Evolutionary conservation across 2,329 filamentous ascomycete species (phyloP).

Genomic region (Colletotrichum phormii): DNA sequence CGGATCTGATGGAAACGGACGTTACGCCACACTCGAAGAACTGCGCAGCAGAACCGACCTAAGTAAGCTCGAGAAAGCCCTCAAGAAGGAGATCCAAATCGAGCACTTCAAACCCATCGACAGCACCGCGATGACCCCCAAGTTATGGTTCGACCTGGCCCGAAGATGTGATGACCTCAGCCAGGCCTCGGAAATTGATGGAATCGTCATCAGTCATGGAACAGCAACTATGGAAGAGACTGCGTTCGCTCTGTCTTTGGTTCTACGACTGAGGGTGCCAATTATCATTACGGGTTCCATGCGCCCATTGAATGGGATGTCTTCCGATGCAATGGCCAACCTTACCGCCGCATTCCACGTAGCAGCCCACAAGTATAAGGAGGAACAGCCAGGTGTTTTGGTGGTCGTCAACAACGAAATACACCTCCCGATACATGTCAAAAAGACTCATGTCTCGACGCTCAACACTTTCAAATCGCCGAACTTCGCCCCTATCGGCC

Average conservation of each 20-base stretch:
- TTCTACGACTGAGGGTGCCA: not conserved
- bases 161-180: not conserved
- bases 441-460: constrained; percentile 17
- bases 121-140: constrained; percentile 12
- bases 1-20: too few species aligned
- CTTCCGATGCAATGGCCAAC: constrained; percentile 24
- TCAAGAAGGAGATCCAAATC: constrained; percentile 1
- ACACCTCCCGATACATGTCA: constrained; percentile 3
- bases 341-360: constrained; percentile 18
- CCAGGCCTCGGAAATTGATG: not conserved
- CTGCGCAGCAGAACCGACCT: too few species aligned
- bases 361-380: not conserved
- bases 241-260: constrained; percentile 10
- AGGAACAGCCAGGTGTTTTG: not conserved
- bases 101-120: constrained; percentile 8
- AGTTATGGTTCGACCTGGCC: constrained; percentile 4
- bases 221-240: constrained; percentile 28
- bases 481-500: not conserved
- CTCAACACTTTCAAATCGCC: constrained; percentile 19
- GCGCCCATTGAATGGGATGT: constrained; percentile 9
- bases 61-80: not conserved
- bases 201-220: constrained; percentile 22
- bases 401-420: constrained; percentile 22
- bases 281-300: constrained; percentile 18
- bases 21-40: too few species aligned